Conservation (phyloP, 2,329 filamentous ascomycete species). For the Mycosphaerella sp. region DNA sequence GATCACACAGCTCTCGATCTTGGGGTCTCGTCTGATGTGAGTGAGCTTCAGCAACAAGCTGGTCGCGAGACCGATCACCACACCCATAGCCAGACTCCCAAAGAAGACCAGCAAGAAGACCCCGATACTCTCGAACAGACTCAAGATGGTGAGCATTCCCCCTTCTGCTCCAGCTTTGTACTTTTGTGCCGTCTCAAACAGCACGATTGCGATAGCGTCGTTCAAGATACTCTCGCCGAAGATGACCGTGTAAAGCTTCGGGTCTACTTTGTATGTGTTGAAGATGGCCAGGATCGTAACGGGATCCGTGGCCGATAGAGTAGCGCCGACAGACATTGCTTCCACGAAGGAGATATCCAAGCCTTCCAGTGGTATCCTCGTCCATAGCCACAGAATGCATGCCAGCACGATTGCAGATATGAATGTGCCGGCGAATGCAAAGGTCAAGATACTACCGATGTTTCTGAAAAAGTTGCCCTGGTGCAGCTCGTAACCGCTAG, state of each 20-base stretch:
- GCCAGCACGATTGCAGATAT: constrained; percentile 95
- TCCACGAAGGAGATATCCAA: constrained; percentile 87
- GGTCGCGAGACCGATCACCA: constrained; percentile 77
- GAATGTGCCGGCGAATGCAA: constrained; percentile 95
- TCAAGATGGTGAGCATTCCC: constrained; percentile 66
- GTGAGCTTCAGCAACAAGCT: constrained; percentile 91
- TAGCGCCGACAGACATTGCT: constrained; percentile 92
- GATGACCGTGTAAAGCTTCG: constrained; percentile 96
- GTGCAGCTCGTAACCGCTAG: constrained; percentile 93
- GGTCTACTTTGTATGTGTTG: constrained; percentile 98
- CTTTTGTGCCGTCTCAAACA: constrained; percentile 95
- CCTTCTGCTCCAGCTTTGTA: constrained; percentile 70
- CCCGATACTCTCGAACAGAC: constrained; percentile 83
- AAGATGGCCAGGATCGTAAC: constrained; percentile 98
- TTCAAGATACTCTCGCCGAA: constrained; percentile 98
- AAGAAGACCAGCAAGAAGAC: constrained; percentile 97
- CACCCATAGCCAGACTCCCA: constrained; percentile 81
- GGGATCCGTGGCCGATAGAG: constrained; percentile 91
- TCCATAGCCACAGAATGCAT: constrained; percentile 81
- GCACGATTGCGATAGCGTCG: constrained; percentile 95
- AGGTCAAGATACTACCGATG: constrained; percentile 93
- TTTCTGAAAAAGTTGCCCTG: constrained; percentile 99
- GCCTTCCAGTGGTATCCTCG: constrained; percentile 75
- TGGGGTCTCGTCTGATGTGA: constrained; percentile 82
- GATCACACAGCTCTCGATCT: constrained; percentile 93